These are phyloP conservation scores for Sphaerobolus stellatus DNA, from an alignment of 1,284 basidiomycete species.

Conservation along the genomic window DNA sequence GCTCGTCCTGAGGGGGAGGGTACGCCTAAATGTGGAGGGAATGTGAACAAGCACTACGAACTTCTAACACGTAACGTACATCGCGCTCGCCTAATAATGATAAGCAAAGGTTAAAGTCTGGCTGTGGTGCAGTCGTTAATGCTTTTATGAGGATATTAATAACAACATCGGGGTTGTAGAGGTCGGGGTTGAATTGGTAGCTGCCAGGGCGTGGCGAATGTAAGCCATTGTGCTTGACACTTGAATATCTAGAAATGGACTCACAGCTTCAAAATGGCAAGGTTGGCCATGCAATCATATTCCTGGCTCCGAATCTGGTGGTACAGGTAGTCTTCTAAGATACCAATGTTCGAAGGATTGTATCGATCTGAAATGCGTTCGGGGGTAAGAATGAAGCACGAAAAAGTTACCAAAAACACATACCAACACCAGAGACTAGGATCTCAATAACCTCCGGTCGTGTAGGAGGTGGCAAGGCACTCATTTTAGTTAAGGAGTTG, in stretches of 20 bases:
- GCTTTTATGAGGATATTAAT: constrained; percentile 95
- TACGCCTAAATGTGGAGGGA: constrained; percentile 21
- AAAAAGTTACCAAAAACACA: constrained; percentile 30
- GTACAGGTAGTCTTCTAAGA: constrained; percentile 93
- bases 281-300: constrained; percentile 92
- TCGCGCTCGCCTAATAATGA: constrained; percentile 80
- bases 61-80: constrained; percentile 9
- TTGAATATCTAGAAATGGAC: constrained; percentile 20
- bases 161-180: constrained; percentile 91
- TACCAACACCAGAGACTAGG: constrained; percentile 89
- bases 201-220: constrained; percentile 39
- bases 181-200: constrained; percentile 94
- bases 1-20: constrained; percentile 66
- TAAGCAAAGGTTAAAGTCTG: constrained; percentile 93
- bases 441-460: constrained; percentile 85
- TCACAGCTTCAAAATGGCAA: constrained; percentile 85
- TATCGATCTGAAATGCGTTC: constrained; percentile 71
- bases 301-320: constrained; percentile 87
- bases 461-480: constrained; percentile 55
- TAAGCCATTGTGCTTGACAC: constrained; percentile 2
- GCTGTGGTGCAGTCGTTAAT: constrained; percentile 76
- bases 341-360: constrained; percentile 90
- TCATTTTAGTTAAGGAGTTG: not conserved
- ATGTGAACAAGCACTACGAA: not conserved
- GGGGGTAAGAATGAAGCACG: constrained; percentile 13